phyloP scores from a whole-genome alignment of 768 basidiomycete species.

The Leccinum ochraceum region DNA sequence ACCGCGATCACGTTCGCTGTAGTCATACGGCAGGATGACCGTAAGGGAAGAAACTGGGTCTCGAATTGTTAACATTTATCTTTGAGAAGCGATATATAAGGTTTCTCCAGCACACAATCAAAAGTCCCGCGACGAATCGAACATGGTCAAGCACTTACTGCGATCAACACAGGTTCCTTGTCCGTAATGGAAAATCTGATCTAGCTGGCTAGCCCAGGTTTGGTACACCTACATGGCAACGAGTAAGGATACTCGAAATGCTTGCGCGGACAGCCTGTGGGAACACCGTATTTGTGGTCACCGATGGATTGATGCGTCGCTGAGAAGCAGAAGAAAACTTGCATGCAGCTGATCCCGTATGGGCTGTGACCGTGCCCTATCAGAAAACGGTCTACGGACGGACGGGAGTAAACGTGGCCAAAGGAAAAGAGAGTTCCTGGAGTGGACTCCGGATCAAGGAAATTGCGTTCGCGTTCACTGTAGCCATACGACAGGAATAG shows the following conservation, averaged over 20 bases:
- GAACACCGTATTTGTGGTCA: no score
- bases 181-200: no score
- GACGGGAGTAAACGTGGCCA: neutral
- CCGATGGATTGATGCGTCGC: no score
- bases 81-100: neutral
- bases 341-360: constrained; percentile 22
- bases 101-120: neutral
- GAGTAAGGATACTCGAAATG: no score
- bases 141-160: no score
- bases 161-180: no score
- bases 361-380: neutral
- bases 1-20: neutral
- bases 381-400: no score
- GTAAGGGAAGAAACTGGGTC: neutral
- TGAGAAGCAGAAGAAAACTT: constrained; percentile 29
- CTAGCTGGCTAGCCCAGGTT: no score
- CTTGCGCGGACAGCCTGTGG: no score
- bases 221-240: no score
- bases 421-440: constrained; percentile 27
- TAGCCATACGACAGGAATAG: neutral
- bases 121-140: no score
- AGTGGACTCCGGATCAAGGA: constrained; percentile 26
- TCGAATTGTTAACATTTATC: neutral
- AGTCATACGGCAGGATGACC: neutral
- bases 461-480: neutral